A percentile compares a stretch with the other conserved stretches of the same genome.
Evolutionary conservation across 768 basidiomycete genomes (phyloP).

Genomic region (Boletus fagicola): DNA sequence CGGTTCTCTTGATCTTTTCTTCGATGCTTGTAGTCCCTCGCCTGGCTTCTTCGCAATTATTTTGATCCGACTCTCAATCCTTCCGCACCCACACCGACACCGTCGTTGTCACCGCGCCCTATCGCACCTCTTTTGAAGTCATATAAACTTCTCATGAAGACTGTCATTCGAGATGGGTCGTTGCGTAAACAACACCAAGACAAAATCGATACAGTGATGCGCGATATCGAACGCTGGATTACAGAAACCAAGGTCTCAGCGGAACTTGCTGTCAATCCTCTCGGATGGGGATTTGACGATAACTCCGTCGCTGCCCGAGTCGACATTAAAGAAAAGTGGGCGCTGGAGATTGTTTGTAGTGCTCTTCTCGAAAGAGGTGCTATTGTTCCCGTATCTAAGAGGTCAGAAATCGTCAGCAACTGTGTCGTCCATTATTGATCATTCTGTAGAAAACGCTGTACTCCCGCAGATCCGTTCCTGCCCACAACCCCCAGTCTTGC

Average conservation of each 20-base stretch:
- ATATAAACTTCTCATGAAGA: conserved; percentile 71
- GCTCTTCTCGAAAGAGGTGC: conserved; percentile 66
- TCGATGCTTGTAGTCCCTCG: conserved; percentile 55
- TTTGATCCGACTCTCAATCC: conserved; percentile 75
- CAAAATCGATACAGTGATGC: conserved; percentile 48
- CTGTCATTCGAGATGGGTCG: conserved; percentile 62
- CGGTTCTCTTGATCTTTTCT: conserved; percentile 4
- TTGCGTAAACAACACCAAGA: conserved; percentile 49
- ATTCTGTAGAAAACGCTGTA: conserved; percentile 52
- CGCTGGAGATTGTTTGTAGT: conserved; percentile 65
- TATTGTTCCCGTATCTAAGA: conserved; percentile 81
- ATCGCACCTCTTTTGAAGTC: conserved; percentile 65
- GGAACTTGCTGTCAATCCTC: conserved; percentile 43
- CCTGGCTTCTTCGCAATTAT: conserved; percentile 83
- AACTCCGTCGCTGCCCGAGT: conserved; percentile 35
- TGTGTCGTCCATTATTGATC: conserved; percentile 1
- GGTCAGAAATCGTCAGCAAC: conserved; percentile 44
- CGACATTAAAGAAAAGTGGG: conserved; percentile 62
- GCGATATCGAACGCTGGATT: conserved; percentile 77
- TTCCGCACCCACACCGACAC: conserved; percentile 35
- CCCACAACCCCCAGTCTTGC: conserved; percentile 54
- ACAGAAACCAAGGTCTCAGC: conserved; percentile 68
- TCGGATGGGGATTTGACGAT: conserved; percentile 45
- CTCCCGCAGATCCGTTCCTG: conserved; percentile 40
- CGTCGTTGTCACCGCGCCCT: conserved; percentile 45